A percentile compares a stretch with the other conserved stretches of the same genome.
phyloP scores from a whole-genome alignment of 129 eudicot species.

The Smallanthus sonchifolius region DNA sequence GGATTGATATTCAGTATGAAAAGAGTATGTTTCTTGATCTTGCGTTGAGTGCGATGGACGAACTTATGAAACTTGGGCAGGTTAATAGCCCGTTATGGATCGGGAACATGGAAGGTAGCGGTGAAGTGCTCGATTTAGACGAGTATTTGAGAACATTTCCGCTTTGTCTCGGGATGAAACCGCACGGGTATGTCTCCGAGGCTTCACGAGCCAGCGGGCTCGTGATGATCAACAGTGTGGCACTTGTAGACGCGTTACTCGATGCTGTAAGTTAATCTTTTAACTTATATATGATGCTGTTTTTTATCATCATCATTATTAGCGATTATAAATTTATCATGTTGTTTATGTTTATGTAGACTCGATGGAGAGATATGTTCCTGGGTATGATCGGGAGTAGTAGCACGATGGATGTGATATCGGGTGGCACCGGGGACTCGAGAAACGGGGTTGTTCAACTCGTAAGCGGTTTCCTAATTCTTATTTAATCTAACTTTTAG shows the following conservation, averaged over 20 bases:
- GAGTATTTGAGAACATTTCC: slow-evolving; percentile 53
- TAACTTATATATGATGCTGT: background rate
- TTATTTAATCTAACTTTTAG: background rate
- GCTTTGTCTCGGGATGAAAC: slow-evolving; percentile 61
- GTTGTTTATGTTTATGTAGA: slow-evolving; percentile 28
- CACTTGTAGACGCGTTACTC: slow-evolving; percentile 58
- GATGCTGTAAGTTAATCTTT: slow-evolving; percentile 42
- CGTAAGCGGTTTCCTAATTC: slow-evolving; percentile 29
- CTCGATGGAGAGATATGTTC: slow-evolving; percentile 63
- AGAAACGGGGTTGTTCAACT: slow-evolving; percentile 60
- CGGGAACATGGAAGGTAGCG: slow-evolving; percentile 46
- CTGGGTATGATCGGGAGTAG: slow-evolving; percentile 56
- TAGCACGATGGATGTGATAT: slow-evolving; percentile 40
- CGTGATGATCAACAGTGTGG: slow-evolving; percentile 46
- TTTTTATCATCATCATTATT: background rate
- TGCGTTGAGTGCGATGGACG: slow-evolving; percentile 74
- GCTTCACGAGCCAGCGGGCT: slow-evolving; percentile 65
- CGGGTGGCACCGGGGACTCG: slow-evolving; percentile 48
- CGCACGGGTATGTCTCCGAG: slow-evolving; percentile 54
- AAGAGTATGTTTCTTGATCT: slow-evolving; percentile 56
- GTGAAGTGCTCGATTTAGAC: slow-evolving; percentile 52
- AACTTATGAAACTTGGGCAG: slow-evolving; percentile 66
- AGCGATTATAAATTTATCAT: background rate
- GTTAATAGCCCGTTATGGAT: slow-evolving; percentile 64
- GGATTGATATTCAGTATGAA: slow-evolving; percentile 39